A percentile compares a stretch with the other conserved stretches of the same genome.
These are phyloP conservation scores for Euptelea pleiosperma DNA, from an alignment of 164 flowering plant species.

Conservation along the genomic window DNA sequence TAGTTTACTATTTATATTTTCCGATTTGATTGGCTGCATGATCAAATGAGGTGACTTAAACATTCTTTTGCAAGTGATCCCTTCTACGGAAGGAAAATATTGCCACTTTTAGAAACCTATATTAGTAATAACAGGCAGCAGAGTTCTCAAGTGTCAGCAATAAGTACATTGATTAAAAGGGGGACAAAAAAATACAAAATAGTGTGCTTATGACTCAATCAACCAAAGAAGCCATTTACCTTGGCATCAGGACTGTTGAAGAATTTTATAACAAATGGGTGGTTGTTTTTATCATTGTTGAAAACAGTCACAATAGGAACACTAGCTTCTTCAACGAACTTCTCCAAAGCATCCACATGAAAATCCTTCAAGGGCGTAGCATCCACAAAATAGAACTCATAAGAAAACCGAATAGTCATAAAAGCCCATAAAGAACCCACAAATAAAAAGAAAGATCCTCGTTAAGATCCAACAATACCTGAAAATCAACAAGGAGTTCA, in stretches of 20 bases:
- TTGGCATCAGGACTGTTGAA: conserved; percentile 60
- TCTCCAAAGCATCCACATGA: conserved; percentile 53
- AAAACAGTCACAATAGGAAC: conserved; percentile 58
- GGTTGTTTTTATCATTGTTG: conserved; percentile 61
- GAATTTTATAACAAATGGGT: conserved; percentile 65
- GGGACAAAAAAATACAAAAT: not conserved
- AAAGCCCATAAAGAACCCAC: not conserved
- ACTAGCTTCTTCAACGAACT: conserved; percentile 68
- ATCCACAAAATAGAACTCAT: not conserved
- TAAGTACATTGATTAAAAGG: not conserved
- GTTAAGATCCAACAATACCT: conserved; percentile 43
- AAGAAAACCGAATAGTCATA: not conserved
- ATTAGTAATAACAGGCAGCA: too few species aligned
- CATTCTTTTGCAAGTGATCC: too few species aligned
- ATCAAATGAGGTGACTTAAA: too few species aligned
- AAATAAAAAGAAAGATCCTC: not conserved
- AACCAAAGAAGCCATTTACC: conserved; percentile 37
- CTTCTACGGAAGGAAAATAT: too few species aligned
- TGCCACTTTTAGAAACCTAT: too few species aligned
- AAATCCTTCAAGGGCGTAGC: conserved; percentile 58
- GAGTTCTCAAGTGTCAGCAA: too few species aligned
- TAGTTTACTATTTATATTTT: too few species aligned
- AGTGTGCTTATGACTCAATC: not conserved
- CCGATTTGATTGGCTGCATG: too few species aligned
- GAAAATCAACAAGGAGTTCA: conserved; percentile 74